Conservation (phyloP, 1,139 yeast genomes). For the Saccharomyces hybrid region DNA sequence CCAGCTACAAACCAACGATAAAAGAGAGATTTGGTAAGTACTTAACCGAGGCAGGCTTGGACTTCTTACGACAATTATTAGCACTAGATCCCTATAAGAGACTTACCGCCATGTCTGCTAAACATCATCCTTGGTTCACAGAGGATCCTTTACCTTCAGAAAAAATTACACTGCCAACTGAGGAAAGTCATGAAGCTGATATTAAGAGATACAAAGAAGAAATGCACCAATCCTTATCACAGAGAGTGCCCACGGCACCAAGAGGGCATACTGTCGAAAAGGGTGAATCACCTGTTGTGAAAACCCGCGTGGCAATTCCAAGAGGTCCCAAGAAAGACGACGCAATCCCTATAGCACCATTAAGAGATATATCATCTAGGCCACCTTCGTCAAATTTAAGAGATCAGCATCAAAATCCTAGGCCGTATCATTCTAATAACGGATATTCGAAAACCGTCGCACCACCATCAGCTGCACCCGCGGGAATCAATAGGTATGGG, state of each 20-base stretch:
- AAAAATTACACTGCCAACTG: conserved; percentile 62
- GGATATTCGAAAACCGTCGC: neutral
- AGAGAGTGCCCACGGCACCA: conserved; percentile 31
- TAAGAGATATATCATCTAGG: neutral
- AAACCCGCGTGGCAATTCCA: conserved; percentile 2
- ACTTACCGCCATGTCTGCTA: conserved; percentile 70
- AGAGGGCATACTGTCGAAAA: conserved; percentile 25
- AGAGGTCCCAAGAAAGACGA: conserved; percentile 4
- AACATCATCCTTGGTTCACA: conserved; percentile 60
- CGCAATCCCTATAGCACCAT: neutral
- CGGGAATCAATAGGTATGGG: neutral
- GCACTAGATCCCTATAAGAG: conserved; percentile 63
- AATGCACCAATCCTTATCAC: conserved; percentile 28
- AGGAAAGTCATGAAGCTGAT: conserved; percentile 86
- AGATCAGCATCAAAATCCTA: neutral
- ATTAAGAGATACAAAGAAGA: conserved; percentile 51
- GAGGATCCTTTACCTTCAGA: conserved; percentile 55
- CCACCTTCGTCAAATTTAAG: neutral
- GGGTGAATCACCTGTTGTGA: conserved; percentile 1
- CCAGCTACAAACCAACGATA: conserved; percentile 45
- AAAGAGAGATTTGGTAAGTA: conserved; percentile 41
- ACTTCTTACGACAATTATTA: conserved; percentile 48
- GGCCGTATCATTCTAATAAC: neutral
- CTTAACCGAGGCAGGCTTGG: conserved; percentile 27
- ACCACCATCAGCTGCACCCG: neutral